Base-by-base conservation (phyloP, 1,139 yeast genomes). In the Suhomyces terraborum region DNA sequence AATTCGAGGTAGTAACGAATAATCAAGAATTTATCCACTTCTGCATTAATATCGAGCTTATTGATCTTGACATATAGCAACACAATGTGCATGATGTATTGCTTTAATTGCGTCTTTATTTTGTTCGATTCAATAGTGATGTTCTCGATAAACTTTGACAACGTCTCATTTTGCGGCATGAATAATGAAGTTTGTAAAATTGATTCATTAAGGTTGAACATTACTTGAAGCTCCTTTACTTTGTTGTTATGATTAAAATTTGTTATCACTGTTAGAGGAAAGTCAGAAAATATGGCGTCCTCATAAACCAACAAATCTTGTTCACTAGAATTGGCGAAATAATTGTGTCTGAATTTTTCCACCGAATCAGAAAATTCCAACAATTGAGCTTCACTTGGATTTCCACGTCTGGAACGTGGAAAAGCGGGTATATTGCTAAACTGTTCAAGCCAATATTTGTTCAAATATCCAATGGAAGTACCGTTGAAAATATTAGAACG, bases 21-120 rank as follows among this genome's bases (percentile, higher is more conserved):
- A 7, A 64, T 44, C 19, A 62, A 41, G 40, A 55, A 67, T 48
- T 63, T 59, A 42, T 67, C 73, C 25, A 55, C 45, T 2, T 58
- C 61, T 23, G 51, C 47, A 0, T 29, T 27, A 6, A 40, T 28
- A 4, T 17, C 13, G 1, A 35, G 40, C 6, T 32, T n/a, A 12
- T 35, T 40, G 23, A 27, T 31, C 19, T 36, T 39, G 13, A 53
- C 44, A 36, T 36, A 55, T 12, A 40, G 38, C 18, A 60, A 43
- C 2, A 66, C 44, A 3, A 61, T 35, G 18, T 47, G 46, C 29
- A 55, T 48, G 23, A 66, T 41, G 38, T 56, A 55, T 5, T 1
- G 24, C 29, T 29, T 56, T 55, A 25, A 63, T 51, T 13, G 28
- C 14, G 1, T 19, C 10, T 32, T 17, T 21, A 41, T 54, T 55